Conservation (phyloP, 2,329 filamentous ascomycete genomes). For the Phialemoniopsis sp. region DNA sequence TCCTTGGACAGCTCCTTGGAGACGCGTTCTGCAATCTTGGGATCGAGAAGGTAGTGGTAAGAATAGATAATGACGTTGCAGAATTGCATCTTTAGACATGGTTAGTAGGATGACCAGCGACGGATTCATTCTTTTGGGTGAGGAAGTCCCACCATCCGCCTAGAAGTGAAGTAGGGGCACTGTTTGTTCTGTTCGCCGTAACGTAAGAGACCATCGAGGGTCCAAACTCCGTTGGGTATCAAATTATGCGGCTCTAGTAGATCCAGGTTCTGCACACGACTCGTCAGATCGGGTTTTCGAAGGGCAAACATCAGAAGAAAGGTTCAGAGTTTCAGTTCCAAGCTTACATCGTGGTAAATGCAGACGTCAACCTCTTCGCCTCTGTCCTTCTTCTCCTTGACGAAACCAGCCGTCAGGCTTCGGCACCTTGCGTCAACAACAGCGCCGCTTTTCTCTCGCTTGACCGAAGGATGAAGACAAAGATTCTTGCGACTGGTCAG, state of each 20-base stretch:
- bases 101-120: not conserved
- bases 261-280: constrained; percentile 69
- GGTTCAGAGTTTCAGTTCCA: too few species aligned
- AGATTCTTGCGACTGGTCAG: constrained; percentile 96
- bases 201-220: constrained; percentile 78
- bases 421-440: constrained; percentile 95
- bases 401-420: constrained; percentile 92
- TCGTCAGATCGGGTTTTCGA: too few species aligned
- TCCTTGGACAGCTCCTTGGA: constrained; percentile 96
- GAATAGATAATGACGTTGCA: constrained; percentile 99
- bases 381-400: constrained; percentile 94
- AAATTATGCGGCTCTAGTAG: constrained; percentile 92
- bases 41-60: constrained; percentile 95
- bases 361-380: constrained; percentile 94
- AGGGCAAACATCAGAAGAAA: too few species aligned
- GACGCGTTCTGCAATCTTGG: constrained; percentile 94
- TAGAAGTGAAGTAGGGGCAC: constrained; percentile 93
- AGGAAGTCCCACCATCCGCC: constrained; percentile 71
- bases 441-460: constrained; percentile 89
- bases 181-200: constrained; percentile 97
- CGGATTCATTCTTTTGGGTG: too few species aligned
- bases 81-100: constrained; percentile 23
- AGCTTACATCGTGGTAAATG: constrained; percentile 81
- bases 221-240: constrained; percentile 93
- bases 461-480: constrained; percentile 93